Percentiles rank a stretch among this genome's conserved stretches.
Evolutionary conservation across 768 basidiomycete species (phyloP).

Genomic region (Fomitopsis pulvina): DNA sequence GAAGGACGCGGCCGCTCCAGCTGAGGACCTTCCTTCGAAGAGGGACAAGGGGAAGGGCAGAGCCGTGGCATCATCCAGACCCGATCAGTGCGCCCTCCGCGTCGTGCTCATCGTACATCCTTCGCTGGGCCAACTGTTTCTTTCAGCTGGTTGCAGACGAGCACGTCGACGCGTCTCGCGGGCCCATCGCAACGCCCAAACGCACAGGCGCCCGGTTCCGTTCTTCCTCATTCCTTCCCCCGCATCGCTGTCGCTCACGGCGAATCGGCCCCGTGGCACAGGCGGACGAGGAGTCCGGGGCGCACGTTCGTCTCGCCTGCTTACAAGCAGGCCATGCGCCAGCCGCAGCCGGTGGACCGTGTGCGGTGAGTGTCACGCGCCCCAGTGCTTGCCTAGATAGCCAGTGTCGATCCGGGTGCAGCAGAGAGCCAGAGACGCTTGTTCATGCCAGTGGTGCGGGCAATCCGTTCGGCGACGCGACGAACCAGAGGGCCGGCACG

Average conservation of each 20-base stretch:
- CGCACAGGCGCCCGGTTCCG: background rate
- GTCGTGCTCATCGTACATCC: background rate
- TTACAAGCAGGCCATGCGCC: background rate
- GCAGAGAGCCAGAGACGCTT: too few relatives aligned
- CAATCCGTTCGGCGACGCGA: too few relatives aligned
- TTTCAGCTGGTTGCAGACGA: background rate
- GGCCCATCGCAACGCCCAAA: background rate
- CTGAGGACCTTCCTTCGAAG: background rate
- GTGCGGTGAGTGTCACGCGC: too few relatives aligned
- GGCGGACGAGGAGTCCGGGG: background rate
- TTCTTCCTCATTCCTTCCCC: background rate
- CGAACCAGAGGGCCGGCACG: too few relatives aligned
- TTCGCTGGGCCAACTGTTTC: background rate
- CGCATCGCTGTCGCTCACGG: background rate
- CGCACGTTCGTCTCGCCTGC: background rate
- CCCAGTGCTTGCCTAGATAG: too few relatives aligned
- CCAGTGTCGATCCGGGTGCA: too few relatives aligned
- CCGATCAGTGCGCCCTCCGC: background rate
- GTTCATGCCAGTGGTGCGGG: too few relatives aligned
- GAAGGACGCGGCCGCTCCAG: background rate
- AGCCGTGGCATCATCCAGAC: background rate
- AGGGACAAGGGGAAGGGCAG: background rate
- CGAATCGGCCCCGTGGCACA: background rate
- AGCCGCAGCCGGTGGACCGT: too few relatives aligned
- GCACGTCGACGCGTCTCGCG: background rate